phyloP scores from a whole-genome alignment of 1,284 basidiomycete species.

The Meripilus lineatus region DNA sequence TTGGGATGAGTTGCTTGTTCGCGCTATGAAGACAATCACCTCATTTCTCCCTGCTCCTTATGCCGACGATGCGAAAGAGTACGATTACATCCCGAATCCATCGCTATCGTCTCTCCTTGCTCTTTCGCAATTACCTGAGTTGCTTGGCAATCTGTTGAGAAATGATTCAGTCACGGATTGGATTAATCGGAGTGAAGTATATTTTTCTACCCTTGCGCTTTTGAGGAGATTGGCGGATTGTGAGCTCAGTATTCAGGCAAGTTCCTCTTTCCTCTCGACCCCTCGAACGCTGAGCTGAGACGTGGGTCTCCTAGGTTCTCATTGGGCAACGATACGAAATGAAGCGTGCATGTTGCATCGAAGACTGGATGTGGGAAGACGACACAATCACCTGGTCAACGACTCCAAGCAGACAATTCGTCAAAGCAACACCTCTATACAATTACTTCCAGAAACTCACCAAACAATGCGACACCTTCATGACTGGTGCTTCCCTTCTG shows the following conservation, averaged over 20 bases:
- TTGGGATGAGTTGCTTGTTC: conserved; percentile 39
- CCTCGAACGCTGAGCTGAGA: neutral
- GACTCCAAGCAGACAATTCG: conserved; percentile 18
- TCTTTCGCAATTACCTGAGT: conserved; percentile 41
- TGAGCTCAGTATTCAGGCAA: conserved; percentile 40
- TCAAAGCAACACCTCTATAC: conserved; percentile 38
- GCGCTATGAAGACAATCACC: conserved; percentile 35
- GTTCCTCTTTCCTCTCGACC: neutral
- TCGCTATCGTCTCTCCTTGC: conserved; percentile 37
- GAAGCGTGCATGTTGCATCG: conserved; percentile 35
- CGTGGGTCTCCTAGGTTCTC: conserved; percentile 27
- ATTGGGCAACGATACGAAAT: conserved; percentile 37
- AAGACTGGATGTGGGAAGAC: conserved; percentile 44
- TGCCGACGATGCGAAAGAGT: conserved; percentile 33
- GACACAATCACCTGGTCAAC: conserved; percentile 37
- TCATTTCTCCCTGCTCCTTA: conserved; percentile 42
- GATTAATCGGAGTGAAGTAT: conserved; percentile 41
- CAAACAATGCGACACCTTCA: conserved; percentile 45
- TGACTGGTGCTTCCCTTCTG: conserved; percentile 39
- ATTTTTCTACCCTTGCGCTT: conserved; percentile 43
- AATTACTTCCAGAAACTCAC: conserved; percentile 49
- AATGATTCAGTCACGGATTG: conserved; percentile 55
- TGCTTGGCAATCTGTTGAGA: conserved; percentile 41
- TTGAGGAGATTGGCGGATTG: conserved; percentile 46
- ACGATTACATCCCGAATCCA: conserved; percentile 46